These are phyloP conservation scores for Malassezia arunalokei DNA, from an alignment of 1,284 basidiomycete species.

Conservation along the genomic window DNA sequence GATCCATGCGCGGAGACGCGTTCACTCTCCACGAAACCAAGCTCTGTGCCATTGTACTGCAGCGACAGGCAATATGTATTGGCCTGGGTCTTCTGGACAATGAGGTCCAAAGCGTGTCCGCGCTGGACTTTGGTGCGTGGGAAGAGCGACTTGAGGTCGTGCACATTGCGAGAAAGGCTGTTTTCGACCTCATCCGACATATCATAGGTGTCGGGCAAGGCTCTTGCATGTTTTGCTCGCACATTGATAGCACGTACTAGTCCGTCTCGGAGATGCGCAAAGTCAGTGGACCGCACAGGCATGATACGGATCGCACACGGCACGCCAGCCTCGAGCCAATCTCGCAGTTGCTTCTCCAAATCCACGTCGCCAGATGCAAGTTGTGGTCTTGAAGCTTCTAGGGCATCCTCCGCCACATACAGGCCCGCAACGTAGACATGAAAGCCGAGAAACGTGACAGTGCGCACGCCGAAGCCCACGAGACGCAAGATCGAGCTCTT, in stretches of 20 bases:
- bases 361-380: not conserved
- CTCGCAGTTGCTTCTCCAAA: slow-evolving; percentile 18
- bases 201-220: not conserved
- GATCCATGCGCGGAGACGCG: not conserved
- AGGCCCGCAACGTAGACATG: slow-evolving; percentile 75
- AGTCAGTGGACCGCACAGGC: slow-evolving; percentile 67
- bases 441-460: slow-evolving; percentile 66
- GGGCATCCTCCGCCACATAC: slow-evolving; percentile 58
- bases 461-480: slow-evolving; percentile 68
- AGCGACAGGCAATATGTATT: slow-evolving; percentile 17
- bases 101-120: slow-evolving; percentile 47
- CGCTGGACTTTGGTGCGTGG: slow-evolving; percentile 48
- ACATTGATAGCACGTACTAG: slow-evolving; percentile 62
- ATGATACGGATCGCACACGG: slow-evolving; percentile 48
- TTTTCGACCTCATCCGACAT: not conserved
- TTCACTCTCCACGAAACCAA: slow-evolving; percentile 19
- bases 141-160: slow-evolving; percentile 48
- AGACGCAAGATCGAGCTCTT: slow-evolving; percentile 51
- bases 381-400: not conserved
- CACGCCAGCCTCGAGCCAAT: slow-evolving; percentile 22
- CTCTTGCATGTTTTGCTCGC: slow-evolving; percentile 53
- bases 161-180: not conserved
- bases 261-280: slow-evolving; percentile 69
- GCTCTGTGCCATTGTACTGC: slow-evolving; percentile 22
- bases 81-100: slow-evolving; percentile 13